Evolutionary conservation across 2,329 filamentous ascomycete genomes (phyloP), one percentile per base, ranked within the genome.

Genomic region (Xylaria sp.): DNA sequence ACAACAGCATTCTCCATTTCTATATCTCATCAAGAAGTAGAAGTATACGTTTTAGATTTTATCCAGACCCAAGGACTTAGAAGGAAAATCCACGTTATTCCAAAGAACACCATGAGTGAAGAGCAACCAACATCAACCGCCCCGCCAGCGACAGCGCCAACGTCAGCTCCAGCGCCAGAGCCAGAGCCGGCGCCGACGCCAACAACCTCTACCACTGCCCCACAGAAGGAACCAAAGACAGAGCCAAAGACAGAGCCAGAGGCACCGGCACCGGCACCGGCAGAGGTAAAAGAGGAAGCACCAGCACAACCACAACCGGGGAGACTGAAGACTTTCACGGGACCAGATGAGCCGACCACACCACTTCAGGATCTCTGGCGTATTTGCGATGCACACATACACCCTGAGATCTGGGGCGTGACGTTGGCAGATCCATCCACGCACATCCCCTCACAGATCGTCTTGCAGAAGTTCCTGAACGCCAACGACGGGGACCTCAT

Each of bases 381-480:
- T n/a, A 69, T 63, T 7, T 75, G 73, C 31, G 70, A 76, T 61
- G 66, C 72, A 1, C 72, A 77, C 60, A 85, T 82, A 17, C 86
- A 97, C 80, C 82, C 82, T 60, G 94, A 97, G 84, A 92, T 97
- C 86, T 98, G 94, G 89, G 94, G 94, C 58, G 89, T 97, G 63
- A 83, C 87, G 38, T 88, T 97, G 53, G 80, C 80, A 15, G 80
- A 83, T 66, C 81, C 82, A 23, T 79, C 75, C 3, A 77, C 81
- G 48, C 86, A 93, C 75, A 85, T 94, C 61, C 92, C 92, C 63
- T 94, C 92, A 57, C 90, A 92, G 78, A 90, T 97, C 74, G 88
- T 97, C 60, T 85, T 97, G 58, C 93, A 97, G 79, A 98, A 97
- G 84, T 97, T 94, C 82, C 88, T 98, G 65, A 93, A 94, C 74